Evolutionary conservation across 2,329 filamentous ascomycete species (phyloP), one percentile per base, ranked within the genome.

Genomic region (Acrocalymma vagum): DNA sequence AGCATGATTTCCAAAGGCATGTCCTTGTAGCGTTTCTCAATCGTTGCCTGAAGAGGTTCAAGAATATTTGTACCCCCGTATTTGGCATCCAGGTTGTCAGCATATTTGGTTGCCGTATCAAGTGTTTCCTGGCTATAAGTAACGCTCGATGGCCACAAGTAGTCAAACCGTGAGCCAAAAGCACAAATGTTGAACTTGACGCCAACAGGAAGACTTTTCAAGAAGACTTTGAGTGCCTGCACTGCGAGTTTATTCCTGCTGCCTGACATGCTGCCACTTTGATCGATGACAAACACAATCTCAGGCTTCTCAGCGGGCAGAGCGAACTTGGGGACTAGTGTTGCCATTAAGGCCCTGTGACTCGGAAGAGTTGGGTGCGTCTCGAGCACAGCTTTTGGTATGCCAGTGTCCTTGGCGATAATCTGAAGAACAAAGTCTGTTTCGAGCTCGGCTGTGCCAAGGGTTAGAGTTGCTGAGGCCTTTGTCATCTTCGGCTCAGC

Each of bases 271-370:
- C 84, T 87, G 0, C 85, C 86, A 40, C 84, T 88, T 35, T 86
- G 79, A 61, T 91, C 87, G 39, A 84, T 86, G 4, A 91, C 71
- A 51, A 91, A 90, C 13, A 90, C 80, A 15, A 91, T 78, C 59
- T 91, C 87, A 0, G 78, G 78, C 13, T 65, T 69, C 7, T 77
- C 72, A 0, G 76, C 60, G 0, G 82, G 80, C 0, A 88, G 70
- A n/a, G 75, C 73, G 67, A 89, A 88, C 47, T 82, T 84, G 2
- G 87, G 87, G 0, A 90, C 84, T 0, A 90, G 71, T 0, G 86
- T 88, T 0, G 80, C 72, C 85, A 91, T 88, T 42, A 90, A 60
- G 1, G 86, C 85, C 3, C 82, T 77, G 32, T 87, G 83, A 38
- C 81, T 74, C 0, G 78, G 72, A 3, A 87, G 73, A 0, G 71